Percentiles rank a stretch among this genome's conserved stretches.
Conservation (phyloP, 345 rosid species). For the Luvunga scandens region DNA sequence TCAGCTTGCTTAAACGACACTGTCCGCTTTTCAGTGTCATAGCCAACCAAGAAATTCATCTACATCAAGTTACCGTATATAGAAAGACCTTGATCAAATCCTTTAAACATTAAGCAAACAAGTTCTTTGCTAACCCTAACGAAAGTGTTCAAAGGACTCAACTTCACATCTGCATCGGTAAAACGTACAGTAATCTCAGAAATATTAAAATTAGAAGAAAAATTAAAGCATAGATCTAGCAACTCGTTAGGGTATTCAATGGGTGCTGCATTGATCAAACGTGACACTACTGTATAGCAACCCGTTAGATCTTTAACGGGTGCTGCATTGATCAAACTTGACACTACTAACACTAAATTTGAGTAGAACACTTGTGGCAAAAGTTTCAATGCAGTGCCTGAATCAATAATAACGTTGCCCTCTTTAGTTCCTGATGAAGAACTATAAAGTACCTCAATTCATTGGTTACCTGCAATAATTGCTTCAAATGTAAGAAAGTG, state of each 20-base stretch:
- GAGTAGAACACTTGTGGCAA: conserved; percentile 24
- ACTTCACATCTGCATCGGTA: conserved; percentile 35
- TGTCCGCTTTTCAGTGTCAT: conserved; percentile 25
- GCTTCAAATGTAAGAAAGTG: conserved; percentile 41
- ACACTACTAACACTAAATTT: conserved; percentile 19
- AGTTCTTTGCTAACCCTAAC: conserved; percentile 12
- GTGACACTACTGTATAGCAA: conserved; percentile 15
- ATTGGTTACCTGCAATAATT: conserved; percentile 34
- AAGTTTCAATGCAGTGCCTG: conserved; percentile 50
- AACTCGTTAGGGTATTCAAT: too few species aligned
- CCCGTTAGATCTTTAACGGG: conserved; percentile 25
- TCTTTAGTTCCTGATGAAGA: conserved; percentile 13
- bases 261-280: conserved; percentile 9
- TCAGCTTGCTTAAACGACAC: conserved; percentile 43
- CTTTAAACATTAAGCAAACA: conserved; percentile 36
- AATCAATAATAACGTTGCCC: conserved; percentile 64
- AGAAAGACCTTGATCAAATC: background rate
- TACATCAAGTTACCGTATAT: conserved; percentile 48
- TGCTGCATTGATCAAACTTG: background rate
- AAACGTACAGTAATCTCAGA: conserved; percentile 42
- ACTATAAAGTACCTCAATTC: conserved; percentile 21
- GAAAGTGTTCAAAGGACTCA: conserved; percentile 32
- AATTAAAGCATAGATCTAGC: too few species aligned
- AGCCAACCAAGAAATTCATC: conserved; percentile 50
- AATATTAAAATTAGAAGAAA: background rate